Evolutionary conservation across 2,329 filamentous ascomycete species (phyloP).

Genomic region (Hymenoscyphus fraxineus): DNA sequence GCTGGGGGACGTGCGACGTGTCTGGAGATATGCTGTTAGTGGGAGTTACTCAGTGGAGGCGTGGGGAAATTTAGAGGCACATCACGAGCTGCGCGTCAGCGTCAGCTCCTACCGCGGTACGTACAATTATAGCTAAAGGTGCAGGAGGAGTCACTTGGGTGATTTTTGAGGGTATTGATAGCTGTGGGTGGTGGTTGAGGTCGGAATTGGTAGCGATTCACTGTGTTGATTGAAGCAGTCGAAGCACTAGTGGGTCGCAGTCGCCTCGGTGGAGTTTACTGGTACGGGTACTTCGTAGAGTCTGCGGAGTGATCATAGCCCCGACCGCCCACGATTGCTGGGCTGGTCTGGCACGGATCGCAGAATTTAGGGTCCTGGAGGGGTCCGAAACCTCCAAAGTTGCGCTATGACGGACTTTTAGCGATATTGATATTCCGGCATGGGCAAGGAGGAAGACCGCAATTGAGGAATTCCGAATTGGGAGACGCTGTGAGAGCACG

Average conservation of each 20-base stretch:
- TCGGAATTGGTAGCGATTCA: not conserved
- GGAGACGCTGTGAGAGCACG: too few species aligned
- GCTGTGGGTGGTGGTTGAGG: not conserved
- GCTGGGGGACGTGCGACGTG: constrained; percentile 22
- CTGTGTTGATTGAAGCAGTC: not conserved
- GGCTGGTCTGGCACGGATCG: not conserved
- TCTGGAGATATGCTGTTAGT: constrained; percentile 20
- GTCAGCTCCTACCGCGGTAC: not conserved
- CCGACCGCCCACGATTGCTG: too few species aligned
- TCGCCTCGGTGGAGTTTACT: not conserved
- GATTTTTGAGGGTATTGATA: not conserved
- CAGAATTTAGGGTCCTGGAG: not conserved
- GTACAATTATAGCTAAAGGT: not conserved
- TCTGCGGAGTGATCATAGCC: not conserved
- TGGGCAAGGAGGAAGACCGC: not conserved
- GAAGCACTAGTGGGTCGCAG: not conserved
- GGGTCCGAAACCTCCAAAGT: not conserved
- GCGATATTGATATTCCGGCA: not conserved
- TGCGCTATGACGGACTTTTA: not conserved
- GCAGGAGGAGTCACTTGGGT: not conserved
- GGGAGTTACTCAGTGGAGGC: constrained; percentile 11
- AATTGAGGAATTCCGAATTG: not conserved
- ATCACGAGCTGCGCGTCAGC: constrained; percentile 3
- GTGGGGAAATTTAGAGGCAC: not conserved
- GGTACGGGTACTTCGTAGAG: not conserved